Conservation (phyloP, 768 basidiomycete genomes). For the Tulasnella sp. region DNA sequence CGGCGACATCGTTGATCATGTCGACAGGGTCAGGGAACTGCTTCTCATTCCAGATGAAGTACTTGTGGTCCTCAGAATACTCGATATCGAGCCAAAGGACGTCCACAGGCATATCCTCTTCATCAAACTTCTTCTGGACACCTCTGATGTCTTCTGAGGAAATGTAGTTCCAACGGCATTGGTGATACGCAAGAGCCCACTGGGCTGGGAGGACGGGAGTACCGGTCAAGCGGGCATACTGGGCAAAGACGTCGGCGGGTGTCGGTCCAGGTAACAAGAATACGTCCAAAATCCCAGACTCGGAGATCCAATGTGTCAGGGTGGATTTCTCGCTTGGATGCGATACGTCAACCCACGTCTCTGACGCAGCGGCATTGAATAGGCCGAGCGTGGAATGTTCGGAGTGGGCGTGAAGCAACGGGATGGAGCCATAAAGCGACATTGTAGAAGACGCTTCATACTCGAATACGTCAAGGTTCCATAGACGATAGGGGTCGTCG, state of each 20-base stretch:
- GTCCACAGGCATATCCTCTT: slow-evolving; percentile 89
- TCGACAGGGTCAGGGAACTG: slow-evolving; percentile 88
- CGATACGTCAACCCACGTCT: slow-evolving; percentile 88
- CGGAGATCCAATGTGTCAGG: slow-evolving; percentile 93
- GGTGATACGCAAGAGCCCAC: slow-evolving; percentile 90
- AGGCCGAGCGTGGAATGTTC: slow-evolving; percentile 77
- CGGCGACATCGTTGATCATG: slow-evolving; percentile 85
- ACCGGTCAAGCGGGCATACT: slow-evolving; percentile 79
- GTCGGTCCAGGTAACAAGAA: slow-evolving; percentile 90
- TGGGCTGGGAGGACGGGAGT: slow-evolving; percentile 76
- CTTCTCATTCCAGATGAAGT: slow-evolving; percentile 93
- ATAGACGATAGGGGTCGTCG: slow-evolving; percentile 86
- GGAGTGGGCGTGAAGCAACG: slow-evolving; percentile 87
- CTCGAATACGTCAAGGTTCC: slow-evolving; percentile 93
- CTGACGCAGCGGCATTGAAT: slow-evolving; percentile 77
- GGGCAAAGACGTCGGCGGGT: slow-evolving; percentile 65
- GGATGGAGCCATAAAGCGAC: slow-evolving; percentile 84
- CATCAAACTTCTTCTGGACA: slow-evolving; percentile 81
- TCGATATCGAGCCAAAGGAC: slow-evolving; percentile 98
- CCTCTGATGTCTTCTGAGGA: slow-evolving; percentile 75
- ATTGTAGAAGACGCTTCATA: slow-evolving; percentile 65
- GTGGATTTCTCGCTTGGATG: slow-evolving; percentile 57
- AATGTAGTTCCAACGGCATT: slow-evolving; percentile 97
- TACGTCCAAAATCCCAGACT: slow-evolving; percentile 90
- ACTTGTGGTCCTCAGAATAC: slow-evolving; percentile 85